Evolutionary conservation across 139 green algal genomes (phyloP), one percentile per base, ranked within the genome.

Genomic region (Chlamydomonas incerta): DNA sequence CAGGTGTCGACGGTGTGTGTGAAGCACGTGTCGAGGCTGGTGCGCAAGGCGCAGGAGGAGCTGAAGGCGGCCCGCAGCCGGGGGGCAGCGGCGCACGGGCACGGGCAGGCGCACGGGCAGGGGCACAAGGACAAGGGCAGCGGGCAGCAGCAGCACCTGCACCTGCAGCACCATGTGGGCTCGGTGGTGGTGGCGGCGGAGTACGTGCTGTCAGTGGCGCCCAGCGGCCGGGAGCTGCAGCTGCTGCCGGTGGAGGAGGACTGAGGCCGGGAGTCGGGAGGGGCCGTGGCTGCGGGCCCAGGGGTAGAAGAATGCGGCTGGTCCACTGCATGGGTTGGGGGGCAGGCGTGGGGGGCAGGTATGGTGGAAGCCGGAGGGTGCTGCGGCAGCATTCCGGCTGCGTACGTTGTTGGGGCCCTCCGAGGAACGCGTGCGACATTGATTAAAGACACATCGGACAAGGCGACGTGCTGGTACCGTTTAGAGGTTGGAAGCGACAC

Each of bases 1-100:
- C 65, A 85, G 79, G 79, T 85, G 29, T 37, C 62, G 2, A 74
- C 72, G 14, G 66, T 88, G 33, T 75, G 63, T 18, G 34, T 83
- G 14, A 62, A 71, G 20, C 60, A 80, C 66, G 52, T 88, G 52
- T 71, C 83, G 26, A 74, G 66, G 17, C 35, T 74, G 23, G 67
- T 88, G 14, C 83, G 83, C 3, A 28, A 13, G 33, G 13, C 37
- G 34, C 60, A 85, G 79, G 58, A 63, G 24, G 46, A 85, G 65
- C 65, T 81, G 17, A 18, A 72, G 6, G 18, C 8, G 29, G n/a
- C n/a, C n/a, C n/a, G n/a, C n/a, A n/a, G n/a, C n/a, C 33, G 34
- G 17, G 33, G 31, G 34, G 33, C 33, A 29, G n/a, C 33, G 18
- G 41, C 41, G 41, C 41, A 20, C 4, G 17, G 8, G 33, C 33